These are phyloP conservation scores for Zasmidium citrigriseum DNA, from an alignment of 2,329 filamentous ascomycete species.

Conservation along the genomic window DNA sequence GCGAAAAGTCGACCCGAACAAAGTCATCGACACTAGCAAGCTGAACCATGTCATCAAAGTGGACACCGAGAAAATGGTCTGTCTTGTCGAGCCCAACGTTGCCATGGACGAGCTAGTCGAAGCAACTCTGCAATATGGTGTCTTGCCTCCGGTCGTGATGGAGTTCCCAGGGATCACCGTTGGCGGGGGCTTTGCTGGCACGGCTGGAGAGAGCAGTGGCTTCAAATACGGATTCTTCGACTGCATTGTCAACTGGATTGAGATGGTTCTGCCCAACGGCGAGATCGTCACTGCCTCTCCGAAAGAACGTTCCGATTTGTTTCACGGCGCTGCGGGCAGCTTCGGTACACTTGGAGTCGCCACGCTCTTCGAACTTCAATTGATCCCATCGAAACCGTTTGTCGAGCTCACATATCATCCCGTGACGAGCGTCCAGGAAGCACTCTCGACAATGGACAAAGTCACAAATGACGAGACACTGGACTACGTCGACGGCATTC, in stretches of 20 bases:
- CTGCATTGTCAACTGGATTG: slow-evolving; percentile 60
- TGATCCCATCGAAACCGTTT: slow-evolving; percentile 50
- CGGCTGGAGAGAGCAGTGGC: slow-evolving; percentile 66
- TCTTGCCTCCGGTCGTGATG: slow-evolving; percentile 68
- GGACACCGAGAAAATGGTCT: slow-evolving; percentile 43
- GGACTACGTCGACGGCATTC: slow-evolving; percentile 67
- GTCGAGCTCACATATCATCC: slow-evolving; percentile 53
- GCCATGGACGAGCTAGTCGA: slow-evolving; percentile 66
- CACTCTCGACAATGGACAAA: slow-evolving; percentile 42
- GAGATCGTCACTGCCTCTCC: slow-evolving; percentile 41
- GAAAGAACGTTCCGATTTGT: slow-evolving; percentile 60
- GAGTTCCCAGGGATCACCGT: slow-evolving; percentile 69
- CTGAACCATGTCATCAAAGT: slow-evolving; percentile 51
- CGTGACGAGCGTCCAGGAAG: slow-evolving; percentile 42
- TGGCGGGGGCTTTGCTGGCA: slow-evolving; percentile 67
- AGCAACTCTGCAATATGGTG: slow-evolving; percentile 55
- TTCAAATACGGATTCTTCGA: slow-evolving; percentile 70
- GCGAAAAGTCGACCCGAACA: slow-evolving; percentile 39
- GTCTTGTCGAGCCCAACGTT: slow-evolving; percentile 67
- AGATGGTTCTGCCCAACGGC: slow-evolving; percentile 65
- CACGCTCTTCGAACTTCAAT: slow-evolving; percentile 55
- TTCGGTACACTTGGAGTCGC: slow-evolving; percentile 69
- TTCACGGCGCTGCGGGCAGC: slow-evolving; percentile 64
- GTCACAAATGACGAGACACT: slow-evolving; percentile 39
- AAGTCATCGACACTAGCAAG: slow-evolving; percentile 49